Base-by-base conservation (phyloP, 345 rosid genomes). In the Pelargonium nanum region DNA sequence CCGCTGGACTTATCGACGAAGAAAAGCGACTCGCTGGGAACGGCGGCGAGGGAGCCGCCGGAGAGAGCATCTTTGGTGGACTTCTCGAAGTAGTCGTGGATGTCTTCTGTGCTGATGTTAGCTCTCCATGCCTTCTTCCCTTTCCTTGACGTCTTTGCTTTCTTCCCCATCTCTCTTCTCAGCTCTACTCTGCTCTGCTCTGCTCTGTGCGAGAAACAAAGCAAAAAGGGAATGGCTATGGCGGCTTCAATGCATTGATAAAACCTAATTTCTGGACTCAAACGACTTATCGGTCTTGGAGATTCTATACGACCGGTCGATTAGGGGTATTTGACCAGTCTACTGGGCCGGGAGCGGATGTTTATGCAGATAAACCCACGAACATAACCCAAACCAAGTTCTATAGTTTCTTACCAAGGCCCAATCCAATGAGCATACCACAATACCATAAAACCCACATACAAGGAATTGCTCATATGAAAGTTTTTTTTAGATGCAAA, bases 101-200 rank as follows among this genome's bases (percentile, higher is more conserved):
- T 77, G 59, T 89, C 96, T 55, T 78, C 86, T 0, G 94, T 85
- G 77, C 94, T 93, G 34, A 85, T 93, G 80, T 89, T 93, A 0
- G 91, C 96, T 62, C 97, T 85, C 99, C 99, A 93, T 24, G 88
- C 97, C 68, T 93, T 93, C 70, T 93, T 89, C 20, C 96, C 94
- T 73, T 93, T 93, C 71, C 97, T 80, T 24, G 97, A 89, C 21
- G 76, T 79, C 62, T 87, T 92, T 1, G 86, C 53, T 54, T 57
- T 77, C 80, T 86, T 89, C 65, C 91, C 88, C 95, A 87, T 86
- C 72, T 59, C 70, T 56, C 21, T 50, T 19, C 22, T 7, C 12
- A 4, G 22, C 16, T 44, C 25, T 50, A n/a, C 66, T 52, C 56
- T 52, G 58, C 28, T 22, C n/a, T 20, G 19, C 26, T 58, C 68